These are phyloP conservation scores for Heimioporus retisporus DNA, from an alignment of 1,284 basidiomycete genomes.

Conservation along the genomic window DNA sequence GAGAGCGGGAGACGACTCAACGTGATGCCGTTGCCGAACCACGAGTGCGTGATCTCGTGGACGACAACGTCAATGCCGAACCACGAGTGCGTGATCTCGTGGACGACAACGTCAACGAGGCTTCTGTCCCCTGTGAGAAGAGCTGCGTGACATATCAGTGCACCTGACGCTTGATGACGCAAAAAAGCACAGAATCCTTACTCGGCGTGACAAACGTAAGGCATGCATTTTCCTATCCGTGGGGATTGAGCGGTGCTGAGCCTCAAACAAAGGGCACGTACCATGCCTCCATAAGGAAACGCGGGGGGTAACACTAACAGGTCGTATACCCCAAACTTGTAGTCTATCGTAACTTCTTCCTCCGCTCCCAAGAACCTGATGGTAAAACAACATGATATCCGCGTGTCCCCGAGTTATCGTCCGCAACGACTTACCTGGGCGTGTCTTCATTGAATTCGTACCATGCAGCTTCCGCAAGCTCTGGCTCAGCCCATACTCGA, in stretches of 20 bases:
- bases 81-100: slow-evolving; percentile 85
- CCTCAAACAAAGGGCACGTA: slow-evolving; percentile 39
- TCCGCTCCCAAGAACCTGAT: slow-evolving; percentile 80
- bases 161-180: no score
- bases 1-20: slow-evolving; percentile 52
- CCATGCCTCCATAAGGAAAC: slow-evolving; percentile 95
- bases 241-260: slow-evolving; percentile 15
- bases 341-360: slow-evolving; percentile 72
- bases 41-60: slow-evolving; percentile 83
- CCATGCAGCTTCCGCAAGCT: slow-evolving; percentile 81
- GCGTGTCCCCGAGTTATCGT: no score
- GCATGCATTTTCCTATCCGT: slow-evolving; percentile 80
- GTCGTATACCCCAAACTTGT: slow-evolving; percentile 93
- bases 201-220: slow-evolving; percentile 91
- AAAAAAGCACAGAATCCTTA: slow-evolving; percentile 42
- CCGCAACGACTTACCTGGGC: slow-evolving; percentile 57
- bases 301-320: slow-evolving; percentile 93
- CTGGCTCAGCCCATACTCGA: slow-evolving; percentile 93
- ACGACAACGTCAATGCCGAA: slow-evolving; percentile 94
- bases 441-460: slow-evolving; percentile 94
- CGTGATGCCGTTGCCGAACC: slow-evolving; percentile 91
- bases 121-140: slow-evolving; percentile 87
- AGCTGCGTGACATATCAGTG: slow-evolving; percentile 55
- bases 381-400: no score
- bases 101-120: slow-evolving; percentile 89